These are phyloP conservation scores for Penicillium cataractarum DNA, from an alignment of 495 filamentous ascomycete genomes.

Conservation along the genomic window DNA sequence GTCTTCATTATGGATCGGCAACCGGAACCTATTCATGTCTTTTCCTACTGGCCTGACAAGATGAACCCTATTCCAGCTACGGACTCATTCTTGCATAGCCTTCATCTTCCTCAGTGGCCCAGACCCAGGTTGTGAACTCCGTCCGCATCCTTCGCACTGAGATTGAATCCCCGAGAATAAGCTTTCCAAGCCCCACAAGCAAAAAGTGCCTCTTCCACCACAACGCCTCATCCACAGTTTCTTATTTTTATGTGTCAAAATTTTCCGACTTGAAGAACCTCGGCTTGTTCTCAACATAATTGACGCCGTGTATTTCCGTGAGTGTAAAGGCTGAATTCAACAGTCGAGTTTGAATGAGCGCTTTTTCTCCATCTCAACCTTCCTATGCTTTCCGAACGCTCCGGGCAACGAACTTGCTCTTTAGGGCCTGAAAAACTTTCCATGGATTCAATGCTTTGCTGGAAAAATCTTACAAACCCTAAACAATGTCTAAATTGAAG, in stretches of 20 bases:
- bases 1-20: not conserved
- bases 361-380: not conserved
- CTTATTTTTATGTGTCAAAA: constrained; percentile 2
- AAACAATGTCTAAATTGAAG: too few species aligned
- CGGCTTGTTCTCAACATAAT: not conserved
- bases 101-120: not conserved
- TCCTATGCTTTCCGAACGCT: not conserved
- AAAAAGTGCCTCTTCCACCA: not conserved
- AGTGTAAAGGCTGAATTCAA: not conserved
- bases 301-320: not conserved
- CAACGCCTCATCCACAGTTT: not conserved
- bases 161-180: not conserved
- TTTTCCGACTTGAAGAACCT: not conserved
- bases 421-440: too few species aligned
- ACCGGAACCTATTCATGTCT: not conserved
- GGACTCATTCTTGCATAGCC: not conserved
- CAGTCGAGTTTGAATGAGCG: not conserved
- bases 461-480: too few species aligned
- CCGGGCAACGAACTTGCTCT: too few species aligned
- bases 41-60: not conserved
- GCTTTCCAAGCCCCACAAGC: not conserved
- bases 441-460: not conserved
- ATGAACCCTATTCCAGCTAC: not conserved
- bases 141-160: not conserved
- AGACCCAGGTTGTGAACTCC: not conserved